Conservation (phyloP, 345 rosid genomes). For the Eucalyptus regnans region DNA sequence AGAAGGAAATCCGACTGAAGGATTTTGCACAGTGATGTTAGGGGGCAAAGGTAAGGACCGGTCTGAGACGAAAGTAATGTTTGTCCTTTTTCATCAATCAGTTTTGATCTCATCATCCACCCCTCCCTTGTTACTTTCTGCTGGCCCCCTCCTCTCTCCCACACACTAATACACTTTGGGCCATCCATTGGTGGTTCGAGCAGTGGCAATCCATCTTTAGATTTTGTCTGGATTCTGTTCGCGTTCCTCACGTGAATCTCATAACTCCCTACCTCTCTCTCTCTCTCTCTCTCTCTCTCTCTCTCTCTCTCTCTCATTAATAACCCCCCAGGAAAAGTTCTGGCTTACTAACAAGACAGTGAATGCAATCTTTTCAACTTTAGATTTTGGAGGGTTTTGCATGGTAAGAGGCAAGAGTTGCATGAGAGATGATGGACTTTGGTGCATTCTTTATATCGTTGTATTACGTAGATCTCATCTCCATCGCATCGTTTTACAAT, state of each 20-base stretch:
- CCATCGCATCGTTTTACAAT: background rate
- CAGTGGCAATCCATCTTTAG: background rate
- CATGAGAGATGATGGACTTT: background rate
- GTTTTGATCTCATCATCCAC: background rate
- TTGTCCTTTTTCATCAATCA: background rate
- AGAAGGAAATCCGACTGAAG: background rate
- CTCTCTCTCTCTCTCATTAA: background rate
- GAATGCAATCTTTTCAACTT: background rate
- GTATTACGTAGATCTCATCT: background rate
- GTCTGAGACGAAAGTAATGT: background rate
- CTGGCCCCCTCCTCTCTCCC: background rate
- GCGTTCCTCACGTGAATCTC: conserved; percentile 3
- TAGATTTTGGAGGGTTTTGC: background rate
- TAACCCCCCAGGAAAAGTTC: background rate
- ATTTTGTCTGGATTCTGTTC: background rate
- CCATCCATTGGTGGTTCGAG: background rate
- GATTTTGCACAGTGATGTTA: background rate
- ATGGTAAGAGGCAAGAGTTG: background rate
- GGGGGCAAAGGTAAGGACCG: background rate
- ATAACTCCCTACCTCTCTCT: background rate
- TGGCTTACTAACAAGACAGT: background rate
- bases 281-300: background rate
- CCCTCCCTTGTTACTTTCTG: background rate
- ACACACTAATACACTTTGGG: background rate
- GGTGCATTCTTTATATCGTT: no score